Evolutionary conservation across 2,329 filamentous ascomycete species (phyloP).

Genomic region (Dothistroma septosporum): DNA sequence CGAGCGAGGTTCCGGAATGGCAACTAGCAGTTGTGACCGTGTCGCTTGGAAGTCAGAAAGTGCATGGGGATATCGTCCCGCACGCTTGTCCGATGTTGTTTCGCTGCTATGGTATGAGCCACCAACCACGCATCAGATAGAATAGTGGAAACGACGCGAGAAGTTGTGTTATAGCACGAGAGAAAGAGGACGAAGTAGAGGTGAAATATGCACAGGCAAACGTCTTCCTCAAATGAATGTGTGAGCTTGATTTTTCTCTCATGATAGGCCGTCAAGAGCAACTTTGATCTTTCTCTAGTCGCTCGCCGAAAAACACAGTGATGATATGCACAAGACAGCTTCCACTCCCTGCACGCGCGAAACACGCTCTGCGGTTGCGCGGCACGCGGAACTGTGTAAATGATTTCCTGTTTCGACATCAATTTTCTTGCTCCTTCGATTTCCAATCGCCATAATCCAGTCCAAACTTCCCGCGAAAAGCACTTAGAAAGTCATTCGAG

Average conservation of each 20-base stretch:
- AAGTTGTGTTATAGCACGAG: too few species aligned
- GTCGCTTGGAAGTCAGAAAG: too few species aligned
- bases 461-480: not conserved
- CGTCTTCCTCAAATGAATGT: slow-evolving; percentile 2
- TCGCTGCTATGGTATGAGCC: too few species aligned
- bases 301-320: not conserved
- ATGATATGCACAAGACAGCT: slow-evolving; percentile 12
- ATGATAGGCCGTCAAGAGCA: slow-evolving; percentile 14
- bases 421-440: not conserved
- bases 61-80: too few species aligned
- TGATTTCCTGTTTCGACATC: not conserved
- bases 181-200: not conserved
- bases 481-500: not conserved
- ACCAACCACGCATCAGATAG: too few species aligned
- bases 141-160: too few species aligned
- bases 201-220: not conserved
- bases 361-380: slow-evolving; percentile 8
- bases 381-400: slow-evolving; percentile 5
- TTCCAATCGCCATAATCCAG: slow-evolving; percentile 3
- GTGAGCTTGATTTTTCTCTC: slow-evolving; percentile 3
- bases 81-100: too few species aligned
- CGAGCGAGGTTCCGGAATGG: too few species aligned
- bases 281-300: not conserved
- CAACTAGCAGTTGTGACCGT: too few species aligned
- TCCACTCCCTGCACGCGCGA: not conserved